Evolutionary conservation across 352 stramenopile genomes (phyloP).

Genomic region (Phytophthora gonapodyides): DNA sequence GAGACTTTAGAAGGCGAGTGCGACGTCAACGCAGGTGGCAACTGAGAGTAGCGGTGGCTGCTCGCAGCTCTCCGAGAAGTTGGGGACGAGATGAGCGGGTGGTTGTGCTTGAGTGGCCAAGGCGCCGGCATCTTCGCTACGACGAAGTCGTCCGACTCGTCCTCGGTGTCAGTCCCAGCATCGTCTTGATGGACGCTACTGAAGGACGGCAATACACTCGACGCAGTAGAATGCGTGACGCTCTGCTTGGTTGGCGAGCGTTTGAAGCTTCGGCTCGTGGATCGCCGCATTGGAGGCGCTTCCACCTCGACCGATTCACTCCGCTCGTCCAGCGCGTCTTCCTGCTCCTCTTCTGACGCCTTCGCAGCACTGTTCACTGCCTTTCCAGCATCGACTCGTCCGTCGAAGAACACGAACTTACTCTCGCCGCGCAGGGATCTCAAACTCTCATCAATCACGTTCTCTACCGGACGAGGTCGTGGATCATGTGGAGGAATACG

Average conservation of each 20-base stretch:
- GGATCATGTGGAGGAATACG: not conserved
- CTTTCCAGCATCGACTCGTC: constrained; percentile 17
- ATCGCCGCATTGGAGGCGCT: not conserved
- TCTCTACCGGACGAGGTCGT: not conserved
- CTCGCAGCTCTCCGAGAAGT: constrained; percentile 11
- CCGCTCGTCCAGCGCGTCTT: constrained; percentile 8
- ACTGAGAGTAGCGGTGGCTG: constrained; percentile 30
- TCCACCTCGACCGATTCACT: constrained; percentile 19
- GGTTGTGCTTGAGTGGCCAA: constrained; percentile 11
- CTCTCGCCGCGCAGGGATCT: constrained; percentile 54
- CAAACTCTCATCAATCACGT: constrained; percentile 11
- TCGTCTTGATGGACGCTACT: not conserved
- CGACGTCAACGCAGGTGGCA: constrained; percentile 7
- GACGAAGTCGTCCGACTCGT: constrained; percentile 49
- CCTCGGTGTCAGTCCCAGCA: constrained; percentile 20
- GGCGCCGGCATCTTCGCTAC: constrained; percentile 16
- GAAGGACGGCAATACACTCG: not conserved
- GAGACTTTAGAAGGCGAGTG: constrained; percentile 4
- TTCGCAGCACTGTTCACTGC: constrained; percentile 1
- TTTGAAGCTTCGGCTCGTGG: not conserved
- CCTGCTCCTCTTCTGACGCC: not conserved
- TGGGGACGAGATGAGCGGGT: constrained; percentile 3
- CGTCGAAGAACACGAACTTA: constrained; percentile 64
- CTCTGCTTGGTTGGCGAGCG: constrained; percentile 2
- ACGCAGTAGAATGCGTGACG: not conserved